Evolutionary conservation across 1,139 yeast genomes (phyloP).

Genomic region (Pneumocystis wakefieldiae): DNA sequence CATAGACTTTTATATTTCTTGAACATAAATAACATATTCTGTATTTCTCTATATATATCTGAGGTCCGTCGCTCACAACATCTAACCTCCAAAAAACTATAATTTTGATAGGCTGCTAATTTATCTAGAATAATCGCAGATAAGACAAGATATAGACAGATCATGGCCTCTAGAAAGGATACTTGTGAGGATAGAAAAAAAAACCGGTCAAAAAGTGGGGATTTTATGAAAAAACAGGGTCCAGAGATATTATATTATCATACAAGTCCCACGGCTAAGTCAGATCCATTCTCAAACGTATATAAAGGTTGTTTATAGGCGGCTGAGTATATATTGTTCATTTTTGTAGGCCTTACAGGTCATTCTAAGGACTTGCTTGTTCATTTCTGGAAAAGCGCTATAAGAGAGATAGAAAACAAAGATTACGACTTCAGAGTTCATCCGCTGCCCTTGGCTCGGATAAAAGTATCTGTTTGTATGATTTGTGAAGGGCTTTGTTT

Average conservation of each 20-base stretch:
- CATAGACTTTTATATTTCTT: not conserved
- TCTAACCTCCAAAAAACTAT: not conserved
- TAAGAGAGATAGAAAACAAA: conserved; percentile 75
- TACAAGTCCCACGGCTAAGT: not conserved
- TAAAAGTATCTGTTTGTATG: conserved; percentile 31
- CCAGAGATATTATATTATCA: not conserved
- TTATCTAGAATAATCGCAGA: not conserved
- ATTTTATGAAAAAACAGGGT: not conserved
- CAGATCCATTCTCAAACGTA: not conserved
- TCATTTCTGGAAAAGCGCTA: conserved; percentile 93
- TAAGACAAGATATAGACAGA: not conserved
- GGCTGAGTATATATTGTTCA: not conserved
- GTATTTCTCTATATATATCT: not conserved
- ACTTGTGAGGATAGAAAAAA: not conserved
- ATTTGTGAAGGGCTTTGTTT: not conserved
- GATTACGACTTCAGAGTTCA: conserved; percentile 88
- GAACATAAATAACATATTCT: not conserved
- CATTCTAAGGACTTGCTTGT: conserved; percentile 75
- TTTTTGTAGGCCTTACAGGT: conserved; percentile 49
- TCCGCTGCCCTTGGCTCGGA: conserved; percentile 85
- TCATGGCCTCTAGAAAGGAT: not conserved
- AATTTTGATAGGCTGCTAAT: not conserved
- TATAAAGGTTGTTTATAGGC: not conserved
- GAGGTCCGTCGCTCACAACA: not conserved
- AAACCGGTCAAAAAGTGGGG: not conserved